phyloP scores from a whole-genome alignment of 805 yeast species.

The Pichia exigua region DNA sequence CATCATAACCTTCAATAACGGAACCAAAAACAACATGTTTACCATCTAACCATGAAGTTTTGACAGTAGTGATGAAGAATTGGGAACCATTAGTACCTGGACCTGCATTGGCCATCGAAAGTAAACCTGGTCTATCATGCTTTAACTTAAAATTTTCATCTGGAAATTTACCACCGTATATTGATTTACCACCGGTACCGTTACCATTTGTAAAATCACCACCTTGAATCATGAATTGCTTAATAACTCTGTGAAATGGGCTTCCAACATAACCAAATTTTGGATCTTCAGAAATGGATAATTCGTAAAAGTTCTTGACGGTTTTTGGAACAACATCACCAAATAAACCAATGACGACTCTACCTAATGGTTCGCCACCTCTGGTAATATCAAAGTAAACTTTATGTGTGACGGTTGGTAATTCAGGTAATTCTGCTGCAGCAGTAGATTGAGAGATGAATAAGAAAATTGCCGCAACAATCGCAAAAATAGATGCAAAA shows the following conservation, averaged over 20 bases:
- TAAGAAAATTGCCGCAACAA: slow-evolving; percentile 15
- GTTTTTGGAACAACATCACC: slow-evolving; percentile 86
- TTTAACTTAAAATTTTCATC: slow-evolving; percentile 64
- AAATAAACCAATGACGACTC: slow-evolving; percentile 79
- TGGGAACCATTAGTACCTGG: slow-evolving; percentile 85
- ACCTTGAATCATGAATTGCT: slow-evolving; percentile 71
- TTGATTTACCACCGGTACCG: slow-evolving; percentile 71
- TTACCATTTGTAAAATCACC: slow-evolving; percentile 68
- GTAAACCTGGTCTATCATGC: slow-evolving; percentile 60
- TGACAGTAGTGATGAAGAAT: slow-evolving; percentile 89
- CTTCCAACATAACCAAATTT: slow-evolving; percentile 54
- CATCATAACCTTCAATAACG: slow-evolving; percentile 81
- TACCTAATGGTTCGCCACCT: slow-evolving; percentile 70
- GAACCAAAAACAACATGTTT: slow-evolving; percentile 96
- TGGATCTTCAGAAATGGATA: slow-evolving; percentile 70
- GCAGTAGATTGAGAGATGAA: slow-evolving; percentile 15
- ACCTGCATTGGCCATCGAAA: slow-evolving; percentile 80
- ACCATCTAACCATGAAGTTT: slow-evolving; percentile 88
- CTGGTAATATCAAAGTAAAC: slow-evolving; percentile 83
- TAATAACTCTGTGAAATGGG: slow-evolving; percentile 66
- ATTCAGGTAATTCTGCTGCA: slow-evolving; percentile 23
- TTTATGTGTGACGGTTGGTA: slow-evolving; percentile 60
- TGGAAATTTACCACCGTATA: slow-evolving; percentile 57
- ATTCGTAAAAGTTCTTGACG: slow-evolving; percentile 77
- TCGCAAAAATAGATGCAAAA: slow-evolving; percentile 13